Percentiles rank a stretch among this genome's conserved stretches.
Evolutionary conservation across 2,329 filamentous ascomycete species (phyloP).

Genomic region (Sporothrix brunneoviolacea): DNA sequence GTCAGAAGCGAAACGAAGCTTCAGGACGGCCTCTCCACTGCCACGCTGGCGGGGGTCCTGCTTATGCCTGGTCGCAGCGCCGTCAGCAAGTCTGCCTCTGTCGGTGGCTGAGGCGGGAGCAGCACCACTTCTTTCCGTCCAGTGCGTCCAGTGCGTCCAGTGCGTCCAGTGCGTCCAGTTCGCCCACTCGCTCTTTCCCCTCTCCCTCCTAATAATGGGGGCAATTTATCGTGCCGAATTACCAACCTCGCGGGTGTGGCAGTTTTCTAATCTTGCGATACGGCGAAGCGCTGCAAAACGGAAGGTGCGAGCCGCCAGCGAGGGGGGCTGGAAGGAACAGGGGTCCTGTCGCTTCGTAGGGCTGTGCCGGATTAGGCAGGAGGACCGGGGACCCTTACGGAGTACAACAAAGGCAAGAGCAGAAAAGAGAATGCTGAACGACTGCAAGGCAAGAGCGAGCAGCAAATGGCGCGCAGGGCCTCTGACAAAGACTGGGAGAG

Average conservation of each 20-base stretch:
- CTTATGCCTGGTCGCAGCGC: background rate
- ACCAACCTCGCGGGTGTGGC: background rate
- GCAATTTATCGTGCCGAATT: too few species aligned
- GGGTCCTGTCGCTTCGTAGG: background rate
- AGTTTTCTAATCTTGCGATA: background rate
- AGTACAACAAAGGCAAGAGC: too few species aligned
- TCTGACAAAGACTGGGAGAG: too few species aligned
- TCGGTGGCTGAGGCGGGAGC: constrained; percentile 4
- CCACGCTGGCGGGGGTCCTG: constrained; percentile 2
- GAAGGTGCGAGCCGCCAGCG: background rate
- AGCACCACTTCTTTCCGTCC: too few species aligned
- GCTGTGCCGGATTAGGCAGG: constrained; percentile 4
- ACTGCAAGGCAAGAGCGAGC: too few species aligned
- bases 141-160: too few species aligned
- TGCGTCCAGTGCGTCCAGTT: too few species aligned
- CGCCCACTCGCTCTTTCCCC: background rate
- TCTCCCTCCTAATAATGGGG: background rate
- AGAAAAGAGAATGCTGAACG: too few species aligned
- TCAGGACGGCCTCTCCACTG: constrained; percentile 2
- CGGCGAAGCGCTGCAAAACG: background rate
- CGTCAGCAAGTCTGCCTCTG: background rate
- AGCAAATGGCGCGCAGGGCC: too few species aligned
- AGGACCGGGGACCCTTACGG: background rate
- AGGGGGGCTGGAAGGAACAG: background rate
- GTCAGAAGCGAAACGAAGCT: background rate